Percentiles rank a stretch among this genome's conserved stretches.
These are phyloP conservation scores for Panellus pusillus DNA, from an alignment of 768 basidiomycete genomes.

Conservation along the genomic window DNA sequence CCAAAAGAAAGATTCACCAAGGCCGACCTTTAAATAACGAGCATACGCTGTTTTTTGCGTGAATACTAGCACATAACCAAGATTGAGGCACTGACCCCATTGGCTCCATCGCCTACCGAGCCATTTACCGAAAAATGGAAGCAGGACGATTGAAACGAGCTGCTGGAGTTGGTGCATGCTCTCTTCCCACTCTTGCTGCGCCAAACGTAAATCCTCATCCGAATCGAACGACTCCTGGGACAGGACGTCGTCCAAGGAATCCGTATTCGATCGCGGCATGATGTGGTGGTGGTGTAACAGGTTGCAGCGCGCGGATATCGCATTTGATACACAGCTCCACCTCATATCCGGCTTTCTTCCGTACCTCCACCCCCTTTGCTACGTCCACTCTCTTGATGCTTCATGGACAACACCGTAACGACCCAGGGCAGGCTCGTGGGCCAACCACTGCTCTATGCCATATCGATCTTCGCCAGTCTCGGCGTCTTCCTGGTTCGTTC, in stretches of 20 bases:
- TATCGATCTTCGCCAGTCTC: slow-evolving; percentile 79
- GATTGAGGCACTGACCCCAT: slow-evolving; percentile 60
- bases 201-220: slow-evolving; percentile 71
- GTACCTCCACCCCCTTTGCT: slow-evolving; percentile 15
- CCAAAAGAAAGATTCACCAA: slow-evolving; percentile 64
- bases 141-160: slow-evolving; percentile 73
- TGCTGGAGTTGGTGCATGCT: slow-evolving; percentile 82
- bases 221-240: slow-evolving; percentile 58
- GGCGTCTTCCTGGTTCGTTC: slow-evolving; percentile 79
- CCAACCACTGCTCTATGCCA: slow-evolving; percentile 73
- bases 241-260: slow-evolving; percentile 61
- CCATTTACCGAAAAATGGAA: slow-evolving; percentile 89
- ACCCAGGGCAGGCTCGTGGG: slow-evolving; percentile 57
- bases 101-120: slow-evolving; percentile 83
- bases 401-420: slow-evolving; percentile 44
- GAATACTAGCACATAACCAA: slow-evolving; percentile 13
- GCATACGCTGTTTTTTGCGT: slow-evolving; percentile 52
- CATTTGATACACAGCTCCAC: too few relatives aligned
- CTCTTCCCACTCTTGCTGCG: slow-evolving; percentile 94
- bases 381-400: slow-evolving; percentile 40
- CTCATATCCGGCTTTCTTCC: neutral
- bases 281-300: slow-evolving; percentile 21
- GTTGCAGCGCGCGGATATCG: too few relatives aligned
- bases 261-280: slow-evolving; percentile 61
- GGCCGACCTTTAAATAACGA: slow-evolving; percentile 67